phyloP scores from a whole-genome alignment of 345 rosid genomes.

The Linum trigynum region DNA sequence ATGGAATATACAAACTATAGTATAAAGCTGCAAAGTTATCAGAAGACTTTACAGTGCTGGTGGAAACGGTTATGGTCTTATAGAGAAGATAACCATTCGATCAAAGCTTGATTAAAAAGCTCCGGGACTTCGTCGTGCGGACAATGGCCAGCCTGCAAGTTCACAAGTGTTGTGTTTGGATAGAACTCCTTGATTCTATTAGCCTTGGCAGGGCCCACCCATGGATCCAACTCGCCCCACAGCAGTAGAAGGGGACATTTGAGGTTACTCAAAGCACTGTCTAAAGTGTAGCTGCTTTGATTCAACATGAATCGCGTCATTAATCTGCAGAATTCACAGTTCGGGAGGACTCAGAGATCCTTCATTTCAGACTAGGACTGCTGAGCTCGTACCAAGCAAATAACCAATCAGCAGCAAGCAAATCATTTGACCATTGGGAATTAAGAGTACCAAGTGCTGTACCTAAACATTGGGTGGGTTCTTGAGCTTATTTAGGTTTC shows the following conservation, averaged over 20 bases:
- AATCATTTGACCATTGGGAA: too few species aligned
- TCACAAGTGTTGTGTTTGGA: constrained; percentile 54
- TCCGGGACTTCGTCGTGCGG: constrained; percentile 96
- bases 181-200: constrained; percentile 69
- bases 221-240: constrained; percentile 93
- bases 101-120: constrained; percentile 60
- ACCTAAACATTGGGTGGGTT: too few species aligned
- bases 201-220: constrained; percentile 95
- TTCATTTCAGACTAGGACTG: too few species aligned
- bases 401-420: too few species aligned
- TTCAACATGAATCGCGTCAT: constrained; percentile 77
- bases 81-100: constrained; percentile 58
- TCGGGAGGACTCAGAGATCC: too few species aligned
- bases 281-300: constrained; percentile 67
- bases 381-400: too few species aligned
- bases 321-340: constrained; percentile 36
- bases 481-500: too few species aligned
- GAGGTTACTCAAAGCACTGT: constrained; percentile 58
- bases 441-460: too few species aligned
- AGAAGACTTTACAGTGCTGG: constrained; percentile 17
- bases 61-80: constrained; percentile 26
- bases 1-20: neutral
- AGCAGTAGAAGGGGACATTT: constrained; percentile 71
- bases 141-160: constrained; percentile 89
- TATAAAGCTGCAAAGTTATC: neutral